Conservation (phyloP, 1,284 basidiomycete species). For the Sphaerobolus stellatus region DNA sequence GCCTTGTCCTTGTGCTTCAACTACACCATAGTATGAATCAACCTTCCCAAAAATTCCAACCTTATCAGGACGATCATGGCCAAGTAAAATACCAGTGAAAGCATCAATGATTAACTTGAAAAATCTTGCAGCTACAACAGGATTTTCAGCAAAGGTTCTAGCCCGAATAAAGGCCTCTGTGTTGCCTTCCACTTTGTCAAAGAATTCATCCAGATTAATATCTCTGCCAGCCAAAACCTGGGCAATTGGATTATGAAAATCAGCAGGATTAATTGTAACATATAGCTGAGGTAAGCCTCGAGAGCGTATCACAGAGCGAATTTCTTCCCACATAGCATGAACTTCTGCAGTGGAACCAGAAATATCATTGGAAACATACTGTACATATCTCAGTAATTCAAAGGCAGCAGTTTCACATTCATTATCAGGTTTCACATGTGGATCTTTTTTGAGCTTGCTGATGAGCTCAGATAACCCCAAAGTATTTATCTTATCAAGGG, state of each 20-base stretch:
- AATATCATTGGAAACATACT: conserved; percentile 30
- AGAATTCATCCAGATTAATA: conserved; percentile 28
- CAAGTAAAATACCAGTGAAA: conserved; percentile 32
- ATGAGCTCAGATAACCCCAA: neutral
- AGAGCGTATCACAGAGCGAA: conserved; percentile 31
- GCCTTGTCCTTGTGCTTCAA: conserved; percentile 43
- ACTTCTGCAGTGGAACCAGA: conserved; percentile 30
- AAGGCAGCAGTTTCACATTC: conserved; percentile 27
- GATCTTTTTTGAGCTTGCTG: neutral
- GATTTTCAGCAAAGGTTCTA: conserved; percentile 35
- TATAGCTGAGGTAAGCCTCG: conserved; percentile 35
- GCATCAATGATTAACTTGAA: conserved; percentile 39
- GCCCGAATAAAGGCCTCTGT: conserved; percentile 29
- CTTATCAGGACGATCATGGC: conserved; percentile 19
- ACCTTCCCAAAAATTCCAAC: conserved; percentile 29
- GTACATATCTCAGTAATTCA: conserved; percentile 35
- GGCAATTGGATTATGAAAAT: conserved; percentile 36
- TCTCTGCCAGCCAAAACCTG: conserved; percentile 34
- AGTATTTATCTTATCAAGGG: neutral
- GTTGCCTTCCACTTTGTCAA: conserved; percentile 22
- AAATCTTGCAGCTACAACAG: conserved; percentile 34
- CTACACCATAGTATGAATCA: conserved; percentile 22
- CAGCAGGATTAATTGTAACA: conserved; percentile 42
- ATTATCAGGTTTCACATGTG: conserved; percentile 7
- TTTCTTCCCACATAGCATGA: conserved; percentile 36